phyloP scores from a whole-genome alignment of 148 eudicot genomes.

The Silene latifolia region DNA sequence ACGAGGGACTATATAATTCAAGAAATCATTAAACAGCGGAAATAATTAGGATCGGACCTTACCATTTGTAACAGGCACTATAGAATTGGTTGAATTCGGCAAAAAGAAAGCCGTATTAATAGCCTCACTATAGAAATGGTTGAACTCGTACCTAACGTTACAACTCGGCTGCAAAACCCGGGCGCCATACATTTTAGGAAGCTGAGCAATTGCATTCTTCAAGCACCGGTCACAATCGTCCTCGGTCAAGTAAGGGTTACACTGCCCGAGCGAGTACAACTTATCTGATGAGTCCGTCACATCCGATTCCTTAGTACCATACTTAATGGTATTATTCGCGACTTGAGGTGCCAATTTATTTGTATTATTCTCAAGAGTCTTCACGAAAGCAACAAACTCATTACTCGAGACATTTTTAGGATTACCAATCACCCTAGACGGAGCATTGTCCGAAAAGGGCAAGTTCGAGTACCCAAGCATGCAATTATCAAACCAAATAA shows the following conservation, averaged over 20 bases:
- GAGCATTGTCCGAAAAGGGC: not conserved
- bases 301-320: not conserved
- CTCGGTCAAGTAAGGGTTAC: conserved; percentile 11
- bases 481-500: conserved; percentile 20
- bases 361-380: not conserved
- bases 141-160: conserved; percentile 5
- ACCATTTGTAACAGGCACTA: not conserved
- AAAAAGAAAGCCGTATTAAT: conserved; percentile 1
- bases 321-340: not conserved
- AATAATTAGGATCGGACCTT: not conserved
- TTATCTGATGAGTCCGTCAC: not conserved
- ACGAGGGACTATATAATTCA: too few species aligned
- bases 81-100: not conserved
- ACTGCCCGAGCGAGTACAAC: conserved; percentile 11
- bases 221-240: conserved; percentile 12
- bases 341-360: not conserved
- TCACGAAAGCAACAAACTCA: not conserved
- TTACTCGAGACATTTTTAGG: not conserved
- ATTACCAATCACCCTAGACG: not conserved
- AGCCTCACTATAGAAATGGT: not conserved
- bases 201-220: not conserved
- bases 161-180: conserved; percentile 15
- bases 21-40: too few species aligned
- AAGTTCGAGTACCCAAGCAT: conserved; percentile 23
- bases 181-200: not conserved